A percentile compares a stretch with the other conserved stretches of the same genome.
Conservation (phyloP, 2,329 filamentous ascomycete genomes). For the Diaporthe sp. region DNA sequence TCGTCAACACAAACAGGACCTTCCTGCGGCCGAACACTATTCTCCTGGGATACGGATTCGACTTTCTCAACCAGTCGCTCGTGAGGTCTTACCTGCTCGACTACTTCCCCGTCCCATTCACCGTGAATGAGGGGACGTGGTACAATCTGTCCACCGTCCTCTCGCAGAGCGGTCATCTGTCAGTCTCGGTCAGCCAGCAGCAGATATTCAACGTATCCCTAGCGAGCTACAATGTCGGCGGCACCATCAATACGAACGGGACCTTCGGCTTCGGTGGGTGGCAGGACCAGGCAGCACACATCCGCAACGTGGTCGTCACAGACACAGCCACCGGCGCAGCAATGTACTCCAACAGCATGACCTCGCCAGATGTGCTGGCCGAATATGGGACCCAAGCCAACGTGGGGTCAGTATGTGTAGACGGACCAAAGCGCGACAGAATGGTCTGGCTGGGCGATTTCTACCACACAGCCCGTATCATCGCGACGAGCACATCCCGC, state of each 20-base stretch:
- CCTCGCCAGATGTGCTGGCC: constrained; percentile 43
- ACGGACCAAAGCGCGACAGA: constrained; percentile 56
- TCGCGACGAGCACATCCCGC: constrained; percentile 51
- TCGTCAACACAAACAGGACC: constrained; percentile 51
- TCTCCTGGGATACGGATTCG: constrained; percentile 49
- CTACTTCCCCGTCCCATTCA: constrained; percentile 45
- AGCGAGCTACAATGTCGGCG: constrained; percentile 20
- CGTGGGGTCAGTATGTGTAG: constrained; percentile 52
- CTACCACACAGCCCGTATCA: constrained; percentile 53
- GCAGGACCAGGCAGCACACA: constrained; percentile 53
- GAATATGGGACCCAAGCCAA: constrained; percentile 54
- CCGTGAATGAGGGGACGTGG: constrained; percentile 51
- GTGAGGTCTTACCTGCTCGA: constrained; percentile 45
- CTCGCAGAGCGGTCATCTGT: constrained; percentile 43
- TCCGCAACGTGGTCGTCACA: constrained; percentile 50
- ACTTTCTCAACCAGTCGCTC: constrained; percentile 52
- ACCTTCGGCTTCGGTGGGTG: constrained; percentile 56
- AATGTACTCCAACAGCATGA: constrained; percentile 50
- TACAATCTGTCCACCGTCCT: constrained; percentile 53
- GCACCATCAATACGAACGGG: constrained; percentile 42
- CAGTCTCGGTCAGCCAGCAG: constrained; percentile 46
- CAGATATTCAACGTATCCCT: constrained; percentile 40
- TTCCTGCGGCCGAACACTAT: constrained; percentile 51
- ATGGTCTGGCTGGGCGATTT: constrained; percentile 58
- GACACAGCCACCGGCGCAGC: constrained; percentile 46